Evolutionary conservation across 2,329 filamentous ascomycete genomes (phyloP), one percentile per base, ranked within the genome.

Genomic region (Onygena corvina): DNA sequence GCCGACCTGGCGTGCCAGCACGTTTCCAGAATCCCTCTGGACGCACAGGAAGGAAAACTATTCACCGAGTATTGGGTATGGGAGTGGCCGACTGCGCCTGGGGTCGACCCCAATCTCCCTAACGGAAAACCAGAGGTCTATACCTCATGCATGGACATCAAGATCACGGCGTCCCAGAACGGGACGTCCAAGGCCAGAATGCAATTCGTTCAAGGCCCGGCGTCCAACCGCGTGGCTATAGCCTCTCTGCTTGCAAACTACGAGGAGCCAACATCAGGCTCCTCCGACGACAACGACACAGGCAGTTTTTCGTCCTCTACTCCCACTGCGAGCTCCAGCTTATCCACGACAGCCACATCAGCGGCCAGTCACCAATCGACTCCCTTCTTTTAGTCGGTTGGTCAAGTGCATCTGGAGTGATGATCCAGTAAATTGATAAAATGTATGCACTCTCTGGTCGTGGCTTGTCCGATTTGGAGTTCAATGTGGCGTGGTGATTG

Each of bases 41-140:
- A 84, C 57, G 70, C 79, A 42, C 65, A 75, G n/a, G 64, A 72
- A 7, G 79, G 80, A 38, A 76, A 80, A 25, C 74, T 75, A 23
- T 86, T 89, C 64, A 90, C 87, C 2, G 68, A 94, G 47, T 94
- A 94, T 72, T 96, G 90, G 90, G 83, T 95, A 40, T 96, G 92
- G 92, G 84, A 94, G 65, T 98, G 88, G 86, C 82, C 83, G 2
- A 81, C 78, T 11, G 71, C 56, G n/a, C 59, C 67, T 8, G 58
- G 59, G 31, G 61, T 53, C 14, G 61, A 68, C 52, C 57, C 64
- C 12, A 58, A 53, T 6, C 56, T 67, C 18, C 64, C 66, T n/a
- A 54, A 67, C 4, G 69, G 69, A 34, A 71, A 71, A 56, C 54
- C 61, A 40, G 70, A 73, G 55, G 61, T 71, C 31, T 73, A 73